Conservation (phyloP, 805 yeast genomes). For the Starmera caribaea region DNA sequence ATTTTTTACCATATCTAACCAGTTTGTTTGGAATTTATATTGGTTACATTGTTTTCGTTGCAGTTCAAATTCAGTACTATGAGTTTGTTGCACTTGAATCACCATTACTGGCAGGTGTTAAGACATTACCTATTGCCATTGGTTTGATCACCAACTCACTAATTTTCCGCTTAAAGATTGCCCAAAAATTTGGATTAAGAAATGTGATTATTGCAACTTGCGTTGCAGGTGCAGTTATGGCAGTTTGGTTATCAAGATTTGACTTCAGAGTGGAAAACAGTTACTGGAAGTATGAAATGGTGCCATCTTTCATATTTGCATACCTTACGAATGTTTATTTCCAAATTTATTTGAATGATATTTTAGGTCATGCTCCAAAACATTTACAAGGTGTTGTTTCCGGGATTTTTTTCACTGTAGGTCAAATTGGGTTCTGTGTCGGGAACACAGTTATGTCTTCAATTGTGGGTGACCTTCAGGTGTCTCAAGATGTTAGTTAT, state of each 20-base stretch:
- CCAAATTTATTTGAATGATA: constrained; percentile 23
- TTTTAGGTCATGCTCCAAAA: constrained; percentile 24
- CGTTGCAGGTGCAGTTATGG: constrained; percentile 9
- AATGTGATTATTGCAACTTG: constrained; percentile 8
- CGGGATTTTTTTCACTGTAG: constrained; percentile 26
- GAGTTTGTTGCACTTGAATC: constrained; percentile 18
- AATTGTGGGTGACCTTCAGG: constrained; percentile 17
- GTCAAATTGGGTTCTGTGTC: constrained; percentile 25
- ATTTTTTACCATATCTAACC: constrained; percentile 16
- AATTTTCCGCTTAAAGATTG: constrained; percentile 13
- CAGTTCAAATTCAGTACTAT: constrained; percentile 18
- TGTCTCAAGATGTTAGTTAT: no score
- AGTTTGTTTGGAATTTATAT: constrained; percentile 14
- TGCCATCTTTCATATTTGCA: constrained; percentile 17
- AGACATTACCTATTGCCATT: constrained; percentile 23
- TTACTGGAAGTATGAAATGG: constrained; percentile 23
- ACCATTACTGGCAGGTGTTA: constrained; percentile 27
- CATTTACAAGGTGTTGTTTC: constrained; percentile 31
- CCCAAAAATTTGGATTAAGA: constrained; percentile 15
- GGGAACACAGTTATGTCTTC: constrained; percentile 20
- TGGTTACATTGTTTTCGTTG: constrained; percentile 12
- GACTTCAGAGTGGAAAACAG: constrained; percentile 6
- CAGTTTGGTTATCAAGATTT: constrained; percentile 17
- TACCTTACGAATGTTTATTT: constrained; percentile 22
- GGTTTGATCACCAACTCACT: constrained; percentile 21